A percentile compares a stretch with the other conserved stretches of the same genome.
Evolutionary conservation across 1,139 yeast species (phyloP).

Genomic region (Taphrina confusa): DNA sequence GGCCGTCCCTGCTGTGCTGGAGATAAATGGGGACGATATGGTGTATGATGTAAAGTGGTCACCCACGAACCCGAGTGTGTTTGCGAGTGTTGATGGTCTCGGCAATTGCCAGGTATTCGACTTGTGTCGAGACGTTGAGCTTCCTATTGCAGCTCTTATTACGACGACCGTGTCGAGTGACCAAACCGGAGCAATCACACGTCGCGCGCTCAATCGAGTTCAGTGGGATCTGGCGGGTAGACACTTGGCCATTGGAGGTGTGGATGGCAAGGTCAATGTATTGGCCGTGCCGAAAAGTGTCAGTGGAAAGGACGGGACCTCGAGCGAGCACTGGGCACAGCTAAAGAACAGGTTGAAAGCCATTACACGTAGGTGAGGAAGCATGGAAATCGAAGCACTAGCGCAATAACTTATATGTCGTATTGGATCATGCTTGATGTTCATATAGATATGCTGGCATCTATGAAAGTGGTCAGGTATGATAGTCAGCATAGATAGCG

Average conservation of each 20-base stretch:
- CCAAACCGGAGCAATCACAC: constrained; percentile 38
- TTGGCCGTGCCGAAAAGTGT: constrained; percentile 42
- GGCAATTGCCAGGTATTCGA: constrained; percentile 62
- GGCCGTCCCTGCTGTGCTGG: constrained; percentile 38
- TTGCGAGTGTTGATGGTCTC: constrained; percentile 55
- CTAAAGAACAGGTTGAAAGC: constrained; percentile 9
- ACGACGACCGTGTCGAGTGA: not conserved
- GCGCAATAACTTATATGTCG: too few relatives aligned
- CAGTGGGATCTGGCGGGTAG: constrained; percentile 44
- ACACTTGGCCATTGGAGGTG: constrained; percentile 47
- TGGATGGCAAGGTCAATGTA: constrained; percentile 46
- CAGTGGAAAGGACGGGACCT: not conserved
- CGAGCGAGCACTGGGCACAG: not conserved
- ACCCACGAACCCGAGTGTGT: constrained; percentile 52
- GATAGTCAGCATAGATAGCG: too few relatives aligned
- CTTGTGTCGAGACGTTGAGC: constrained; percentile 49
- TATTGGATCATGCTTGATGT: too few relatives aligned
- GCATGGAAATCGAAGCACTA: too few relatives aligned
- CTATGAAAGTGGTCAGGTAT: too few relatives aligned
- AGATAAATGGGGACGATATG: constrained; percentile 49
- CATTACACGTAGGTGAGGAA: not conserved
- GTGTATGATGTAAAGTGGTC: constrained; percentile 52
- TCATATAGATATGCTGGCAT: too few relatives aligned
- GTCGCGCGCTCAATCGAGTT: constrained; percentile 41
- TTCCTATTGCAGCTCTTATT: constrained; percentile 35